Conservation (phyloP, 495 filamentous ascomycete genomes). For the Staphylotrichum tortipilum region DNA sequence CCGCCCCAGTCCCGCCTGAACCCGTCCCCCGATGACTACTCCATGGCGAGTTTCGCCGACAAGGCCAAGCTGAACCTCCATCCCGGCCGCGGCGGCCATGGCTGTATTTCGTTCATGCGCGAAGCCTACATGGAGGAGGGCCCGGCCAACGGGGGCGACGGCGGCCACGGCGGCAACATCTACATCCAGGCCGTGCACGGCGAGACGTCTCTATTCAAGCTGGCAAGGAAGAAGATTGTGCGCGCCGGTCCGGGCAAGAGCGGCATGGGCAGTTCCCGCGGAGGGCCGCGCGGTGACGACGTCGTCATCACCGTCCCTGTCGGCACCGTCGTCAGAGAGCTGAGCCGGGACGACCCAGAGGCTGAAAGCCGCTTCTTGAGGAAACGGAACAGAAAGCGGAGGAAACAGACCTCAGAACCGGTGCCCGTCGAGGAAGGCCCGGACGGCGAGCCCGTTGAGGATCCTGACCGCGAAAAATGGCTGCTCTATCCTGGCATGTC, state of each 20-base stretch:
- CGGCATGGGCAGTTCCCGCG: slow-evolving; percentile 73
- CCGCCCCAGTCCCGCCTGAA: slow-evolving; percentile 52
- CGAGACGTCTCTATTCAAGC: slow-evolving; percentile 86
- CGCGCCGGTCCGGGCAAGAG: slow-evolving; percentile 74
- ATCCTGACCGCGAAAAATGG: slow-evolving; percentile 59
- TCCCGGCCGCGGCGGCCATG: slow-evolving; percentile 75
- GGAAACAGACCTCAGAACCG: slow-evolving; percentile 5
- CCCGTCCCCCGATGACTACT: slow-evolving; percentile 73
- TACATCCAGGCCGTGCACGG: slow-evolving; percentile 91
- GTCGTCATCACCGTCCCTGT: slow-evolving; percentile 84
- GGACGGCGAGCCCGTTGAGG: slow-evolving; percentile 18
- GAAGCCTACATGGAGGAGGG: slow-evolving; percentile 82
- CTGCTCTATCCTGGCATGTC: slow-evolving; percentile 71
- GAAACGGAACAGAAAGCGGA: slow-evolving; percentile 22
- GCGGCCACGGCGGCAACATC: slow-evolving; percentile 80
- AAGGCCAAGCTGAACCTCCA: slow-evolving; percentile 66
- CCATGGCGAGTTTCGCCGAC: slow-evolving; percentile 74
- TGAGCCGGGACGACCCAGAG: slow-evolving; percentile 67
- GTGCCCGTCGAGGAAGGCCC: slow-evolving; percentile 29
- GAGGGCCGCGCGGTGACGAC: slow-evolving; percentile 77
- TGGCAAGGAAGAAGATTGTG: slow-evolving; percentile 66
- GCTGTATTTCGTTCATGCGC: slow-evolving; percentile 85
- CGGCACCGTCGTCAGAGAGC: slow-evolving; percentile 80
- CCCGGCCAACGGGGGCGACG: slow-evolving; percentile 95
- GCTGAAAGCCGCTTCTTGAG: slow-evolving; percentile 42